phyloP scores from a whole-genome alignment of 306 rosid genomes.

The Fagus sylvatica region DNA sequence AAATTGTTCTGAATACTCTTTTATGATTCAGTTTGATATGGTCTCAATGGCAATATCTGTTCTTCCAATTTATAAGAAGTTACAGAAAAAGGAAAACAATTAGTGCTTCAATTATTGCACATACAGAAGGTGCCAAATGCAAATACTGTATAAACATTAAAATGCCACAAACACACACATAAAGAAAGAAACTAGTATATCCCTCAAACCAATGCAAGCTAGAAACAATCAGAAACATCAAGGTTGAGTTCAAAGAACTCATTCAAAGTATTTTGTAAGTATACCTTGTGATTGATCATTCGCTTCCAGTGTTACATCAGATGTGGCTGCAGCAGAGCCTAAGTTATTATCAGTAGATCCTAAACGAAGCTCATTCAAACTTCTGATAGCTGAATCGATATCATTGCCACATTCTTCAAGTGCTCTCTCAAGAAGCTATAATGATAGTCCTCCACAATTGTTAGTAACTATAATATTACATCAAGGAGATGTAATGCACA shows the following conservation, averaged over 20 bases:
- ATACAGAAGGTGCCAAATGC: neutral
- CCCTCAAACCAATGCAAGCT: neutral
- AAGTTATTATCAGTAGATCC: constrained; percentile 31
- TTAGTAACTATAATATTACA: neutral
- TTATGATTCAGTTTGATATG: neutral
- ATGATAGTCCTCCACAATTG: constrained; percentile 1
- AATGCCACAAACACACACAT: neutral
- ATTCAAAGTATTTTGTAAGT: neutral
- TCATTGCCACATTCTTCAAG: constrained; percentile 77
- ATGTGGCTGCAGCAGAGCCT: constrained; percentile 33
- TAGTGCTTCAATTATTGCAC: neutral
- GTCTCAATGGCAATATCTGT: neutral
- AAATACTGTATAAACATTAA: neutral
- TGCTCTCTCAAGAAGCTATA: constrained; percentile 65
- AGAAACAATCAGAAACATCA: neutral
- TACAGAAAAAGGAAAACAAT: neutral
- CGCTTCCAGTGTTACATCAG: constrained; percentile 30
- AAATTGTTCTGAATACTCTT: neutral
- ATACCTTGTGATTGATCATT: constrained; percentile 48
- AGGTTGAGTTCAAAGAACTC: neutral
- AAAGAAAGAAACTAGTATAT: neutral
- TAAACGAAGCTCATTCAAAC: constrained; percentile 65
- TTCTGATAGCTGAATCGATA: constrained; percentile 72
- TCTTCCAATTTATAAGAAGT: neutral
- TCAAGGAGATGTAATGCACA: neutral